Conservation (phyloP, 2,329 filamentous ascomycete species). For the Elsinoe perseae region DNA sequence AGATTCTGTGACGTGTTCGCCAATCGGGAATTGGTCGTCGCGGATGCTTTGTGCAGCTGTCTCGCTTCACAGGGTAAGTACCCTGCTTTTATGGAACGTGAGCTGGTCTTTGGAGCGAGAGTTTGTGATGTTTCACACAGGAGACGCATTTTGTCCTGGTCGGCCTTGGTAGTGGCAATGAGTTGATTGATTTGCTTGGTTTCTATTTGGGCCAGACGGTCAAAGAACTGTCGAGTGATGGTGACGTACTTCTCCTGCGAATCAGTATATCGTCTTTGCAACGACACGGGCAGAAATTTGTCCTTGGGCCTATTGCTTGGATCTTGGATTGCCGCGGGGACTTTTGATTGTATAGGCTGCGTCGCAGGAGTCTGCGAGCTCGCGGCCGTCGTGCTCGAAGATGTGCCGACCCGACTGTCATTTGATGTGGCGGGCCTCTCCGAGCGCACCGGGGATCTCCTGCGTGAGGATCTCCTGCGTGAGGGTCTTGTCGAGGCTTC, state of each 20-base stretch:
- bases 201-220: neutral
- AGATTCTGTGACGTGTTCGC: neutral
- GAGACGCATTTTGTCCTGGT: neutral
- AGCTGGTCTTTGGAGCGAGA: neutral
- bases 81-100: neutral
- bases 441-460: too few relatives aligned
- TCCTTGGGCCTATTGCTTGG: neutral
- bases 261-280: neutral
- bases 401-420: too few relatives aligned
- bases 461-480: too few relatives aligned
- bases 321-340: neutral
- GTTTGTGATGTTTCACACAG: neutral
- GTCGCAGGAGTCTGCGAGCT: neutral
- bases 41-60: neutral
- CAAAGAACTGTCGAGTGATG: neutral
- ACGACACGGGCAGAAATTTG: neutral
- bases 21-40: neutral
- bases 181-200: neutral
- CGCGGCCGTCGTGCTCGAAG: neutral
- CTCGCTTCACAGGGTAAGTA: neutral
- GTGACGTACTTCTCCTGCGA: neutral
- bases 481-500: too few relatives aligned
- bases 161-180: neutral
- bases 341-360: neutral
- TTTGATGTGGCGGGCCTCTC: too few relatives aligned